These are phyloP conservation scores for Porphyra umbilicalis DNA, from an alignment of 31 red algal species.

Conservation along the genomic window DNA sequence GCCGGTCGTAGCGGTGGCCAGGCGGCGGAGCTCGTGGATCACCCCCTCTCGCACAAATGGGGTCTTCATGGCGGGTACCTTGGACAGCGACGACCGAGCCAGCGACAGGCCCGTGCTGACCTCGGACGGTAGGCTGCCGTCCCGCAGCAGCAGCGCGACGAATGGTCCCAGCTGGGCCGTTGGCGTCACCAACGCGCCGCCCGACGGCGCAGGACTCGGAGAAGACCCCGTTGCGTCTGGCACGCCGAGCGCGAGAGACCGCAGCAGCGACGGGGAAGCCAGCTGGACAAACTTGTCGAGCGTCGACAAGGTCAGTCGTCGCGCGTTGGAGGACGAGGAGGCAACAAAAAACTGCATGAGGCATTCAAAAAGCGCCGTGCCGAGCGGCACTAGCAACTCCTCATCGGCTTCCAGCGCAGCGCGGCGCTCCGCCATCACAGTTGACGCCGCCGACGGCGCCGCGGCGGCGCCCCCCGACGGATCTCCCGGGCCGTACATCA, in stretches of 20 bases:
- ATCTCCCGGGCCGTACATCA: neutral
- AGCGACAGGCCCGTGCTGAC: conserved; percentile 31
- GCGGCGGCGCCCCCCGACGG: neutral
- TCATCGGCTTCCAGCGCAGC: conserved; percentile 17
- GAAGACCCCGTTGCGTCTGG: neutral
- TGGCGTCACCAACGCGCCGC: neutral
- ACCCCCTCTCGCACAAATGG: conserved; percentile 68
- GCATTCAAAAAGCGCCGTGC: conserved; percentile 27
- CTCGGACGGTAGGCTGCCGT: conserved; percentile 27
- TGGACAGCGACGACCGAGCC: conserved; percentile 24
- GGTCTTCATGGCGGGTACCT: conserved; percentile 37
- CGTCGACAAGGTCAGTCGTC: conserved; percentile 20
- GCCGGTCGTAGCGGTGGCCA: too few relatives aligned
- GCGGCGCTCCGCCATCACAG: conserved; percentile 34
- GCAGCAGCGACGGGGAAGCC: conserved; percentile 23
- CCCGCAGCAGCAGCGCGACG: conserved; percentile 34
- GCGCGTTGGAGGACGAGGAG: conserved; percentile 30
- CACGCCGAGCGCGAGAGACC: neutral
- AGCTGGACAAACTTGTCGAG: conserved; percentile 44
- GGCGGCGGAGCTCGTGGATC: conserved; percentile 40
- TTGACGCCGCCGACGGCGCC: conserved; percentile 4
- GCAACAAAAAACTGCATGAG: conserved; percentile 48
- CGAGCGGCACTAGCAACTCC: conserved; percentile 20
- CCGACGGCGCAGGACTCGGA: conserved; percentile 1
- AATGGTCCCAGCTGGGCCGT: conserved; percentile 34